These are phyloP conservation scores for Knufia petricola DNA, from an alignment of 2,329 filamentous ascomycete genomes.

Conservation along the genomic window DNA sequence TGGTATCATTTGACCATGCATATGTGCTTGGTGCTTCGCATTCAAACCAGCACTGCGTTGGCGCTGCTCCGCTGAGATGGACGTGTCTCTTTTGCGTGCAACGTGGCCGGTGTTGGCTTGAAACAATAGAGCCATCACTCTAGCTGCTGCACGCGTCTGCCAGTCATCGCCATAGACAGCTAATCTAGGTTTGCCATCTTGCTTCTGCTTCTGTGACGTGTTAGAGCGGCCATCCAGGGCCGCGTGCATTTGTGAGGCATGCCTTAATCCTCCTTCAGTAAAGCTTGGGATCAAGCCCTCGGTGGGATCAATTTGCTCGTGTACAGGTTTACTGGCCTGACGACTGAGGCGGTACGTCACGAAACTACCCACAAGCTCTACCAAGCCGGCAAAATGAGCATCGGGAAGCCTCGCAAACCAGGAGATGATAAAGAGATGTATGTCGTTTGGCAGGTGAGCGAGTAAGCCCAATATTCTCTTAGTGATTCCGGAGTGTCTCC, in stretches of 20 bases:
- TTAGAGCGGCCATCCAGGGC: constrained; percentile 49
- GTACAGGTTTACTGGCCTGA: constrained; percentile 48
- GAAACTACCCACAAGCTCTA: constrained; percentile 69
- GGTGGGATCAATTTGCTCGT: constrained; percentile 50
- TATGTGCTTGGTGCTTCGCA: constrained; percentile 35
- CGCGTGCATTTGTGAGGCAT: constrained; percentile 61
- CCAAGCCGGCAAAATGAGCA: constrained; percentile 58
- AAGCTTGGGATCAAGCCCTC: constrained; percentile 65
- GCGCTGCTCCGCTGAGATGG: constrained; percentile 23
- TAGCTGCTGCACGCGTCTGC: constrained; percentile 74
- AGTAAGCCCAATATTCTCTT: constrained; percentile 75
- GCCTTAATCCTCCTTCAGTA: constrained; percentile 50
- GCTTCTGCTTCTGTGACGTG: constrained; percentile 47
- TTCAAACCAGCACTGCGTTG: constrained; percentile 32
- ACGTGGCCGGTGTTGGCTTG: constrained; percentile 60
- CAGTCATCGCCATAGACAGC: constrained; percentile 71
- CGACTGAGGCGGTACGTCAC: constrained; percentile 69
- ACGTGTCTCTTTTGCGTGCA: constrained; percentile 31
- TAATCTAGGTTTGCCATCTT: constrained; percentile 37
- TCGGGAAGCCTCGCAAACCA: constrained; percentile 69
- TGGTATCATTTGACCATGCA: constrained; percentile 59
- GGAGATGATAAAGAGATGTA: constrained; percentile 64
- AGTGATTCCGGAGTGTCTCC: constrained; percentile 71
- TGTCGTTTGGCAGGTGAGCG: constrained; percentile 63
- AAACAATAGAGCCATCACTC: constrained; percentile 71